Conservation (phyloP, 805 yeast genomes). For the Monosporozyma siamensis region DNA sequence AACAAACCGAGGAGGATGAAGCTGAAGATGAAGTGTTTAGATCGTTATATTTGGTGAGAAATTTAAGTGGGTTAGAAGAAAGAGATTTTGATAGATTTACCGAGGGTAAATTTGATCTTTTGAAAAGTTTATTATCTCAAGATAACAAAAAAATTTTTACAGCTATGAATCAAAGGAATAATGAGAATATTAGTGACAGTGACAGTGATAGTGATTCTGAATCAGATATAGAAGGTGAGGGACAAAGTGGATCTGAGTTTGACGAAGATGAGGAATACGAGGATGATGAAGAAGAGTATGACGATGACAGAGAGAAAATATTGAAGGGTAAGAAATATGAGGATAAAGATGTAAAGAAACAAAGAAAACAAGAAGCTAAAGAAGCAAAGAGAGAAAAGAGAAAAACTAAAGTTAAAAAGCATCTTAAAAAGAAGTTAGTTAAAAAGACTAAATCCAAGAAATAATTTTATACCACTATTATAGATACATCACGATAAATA, state of each 20-base stretch:
- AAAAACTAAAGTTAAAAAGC: conserved; percentile 73
- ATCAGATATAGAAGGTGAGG: conserved; percentile 12
- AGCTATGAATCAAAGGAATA: conserved; percentile 23
- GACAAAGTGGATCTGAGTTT: conserved; percentile 15
- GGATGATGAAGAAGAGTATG: conserved; percentile 28
- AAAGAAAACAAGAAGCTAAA: conserved; percentile 66
- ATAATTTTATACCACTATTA: conserved; percentile 8
- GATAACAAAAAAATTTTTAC: conserved; percentile 25
- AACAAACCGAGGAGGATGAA: conserved; percentile 41
- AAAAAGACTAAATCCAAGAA: conserved; percentile 42
- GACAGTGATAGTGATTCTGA: conserved; percentile 19
- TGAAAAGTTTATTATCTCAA: conserved; percentile 53
- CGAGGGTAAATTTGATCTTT: conserved; percentile 71
- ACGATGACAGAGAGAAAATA: conserved; percentile 30
- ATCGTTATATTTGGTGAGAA: conserved; percentile 64
- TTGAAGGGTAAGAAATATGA: conserved; percentile 68
- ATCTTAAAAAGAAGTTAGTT: conserved; percentile 66
- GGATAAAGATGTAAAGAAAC: conserved; percentile 69
- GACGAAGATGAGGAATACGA: conserved; percentile 18
- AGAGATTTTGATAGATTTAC: conserved; percentile 75
- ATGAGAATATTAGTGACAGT: conserved; percentile 6
- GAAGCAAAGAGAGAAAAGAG: conserved; percentile 72
- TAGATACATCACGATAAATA: too few species aligned
- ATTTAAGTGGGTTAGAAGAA: conserved; percentile 79
- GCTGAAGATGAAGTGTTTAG: conserved; percentile 85